Conservation (phyloP, 805 yeast species). For the Wickerhamomyces chambardii region DNA sequence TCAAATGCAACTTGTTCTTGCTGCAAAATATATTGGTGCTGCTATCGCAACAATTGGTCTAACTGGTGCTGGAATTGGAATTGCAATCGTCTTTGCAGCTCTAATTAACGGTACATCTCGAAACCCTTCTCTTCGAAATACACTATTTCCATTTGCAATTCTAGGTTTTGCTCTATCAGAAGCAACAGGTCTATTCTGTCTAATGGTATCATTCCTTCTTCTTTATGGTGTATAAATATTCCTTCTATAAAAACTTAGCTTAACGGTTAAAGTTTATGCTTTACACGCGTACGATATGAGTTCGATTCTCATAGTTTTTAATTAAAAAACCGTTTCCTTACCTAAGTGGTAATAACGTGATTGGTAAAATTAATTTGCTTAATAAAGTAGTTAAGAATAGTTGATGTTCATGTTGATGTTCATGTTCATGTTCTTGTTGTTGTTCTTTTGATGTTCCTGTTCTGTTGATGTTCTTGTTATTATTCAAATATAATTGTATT, state of each 20-base stretch:
- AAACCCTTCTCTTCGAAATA: slow-evolving; percentile 3
- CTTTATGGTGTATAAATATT: slow-evolving; percentile 2
- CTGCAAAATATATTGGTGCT: slow-evolving; percentile 6
- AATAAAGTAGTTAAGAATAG: too few species aligned
- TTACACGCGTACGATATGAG: not conserved
- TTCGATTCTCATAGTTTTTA: slow-evolving; percentile 1
- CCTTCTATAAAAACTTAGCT: slow-evolving; percentile 2
- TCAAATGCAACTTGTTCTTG: slow-evolving; percentile 4
- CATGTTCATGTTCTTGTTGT: too few species aligned
- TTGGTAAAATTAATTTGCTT: too few species aligned
- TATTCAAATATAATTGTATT: not conserved
- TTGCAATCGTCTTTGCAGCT: slow-evolving; percentile 6
- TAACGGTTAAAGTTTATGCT: slow-evolving; percentile 2
- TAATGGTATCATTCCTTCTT: slow-evolving; percentile 5
- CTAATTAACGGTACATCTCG: slow-evolving; percentile 5
- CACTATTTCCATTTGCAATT: slow-evolving; percentile 5
- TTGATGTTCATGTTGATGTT: too few species aligned
- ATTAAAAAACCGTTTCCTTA: too few species aligned
- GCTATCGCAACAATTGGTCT: slow-evolving; percentile 4
- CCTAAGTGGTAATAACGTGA: too few species aligned
- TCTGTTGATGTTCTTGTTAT: not conserved
- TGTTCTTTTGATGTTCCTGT: not conserved
- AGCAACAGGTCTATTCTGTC: slow-evolving; percentile 5
- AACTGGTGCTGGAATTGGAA: slow-evolving; percentile 4
- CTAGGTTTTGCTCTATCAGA: slow-evolving; percentile 5